Base-by-base conservation (phyloP, 768 basidiomycete species). In the Amanita pallidorosea region DNA sequence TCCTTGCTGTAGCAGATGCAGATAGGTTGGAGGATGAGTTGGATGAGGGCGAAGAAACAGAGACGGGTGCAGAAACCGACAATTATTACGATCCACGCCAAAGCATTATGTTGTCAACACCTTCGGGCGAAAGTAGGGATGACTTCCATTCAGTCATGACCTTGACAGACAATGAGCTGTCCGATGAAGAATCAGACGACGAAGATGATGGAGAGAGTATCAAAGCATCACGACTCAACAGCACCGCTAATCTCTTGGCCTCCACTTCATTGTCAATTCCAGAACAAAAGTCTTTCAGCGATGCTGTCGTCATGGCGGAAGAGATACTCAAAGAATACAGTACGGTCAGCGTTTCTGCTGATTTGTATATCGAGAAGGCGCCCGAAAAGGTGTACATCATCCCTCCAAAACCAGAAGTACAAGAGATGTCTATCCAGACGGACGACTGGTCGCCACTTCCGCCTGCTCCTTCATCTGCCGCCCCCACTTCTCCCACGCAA, bases 1-100 rank as follows among this genome's bases (percentile, higher is more conserved):
- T 67, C 65, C 56, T 73, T 56, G 61, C 63, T 23, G 59, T 53
- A 8, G 43, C 52, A 20, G 55, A 45, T 33, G 59, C 31, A 27
- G 35, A 56, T n/a, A 61, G 55, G 9, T 41, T 55, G 35, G 66
- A 65, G 4, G 55, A 56, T 25, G 60, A 56, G 7, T 47, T 57
- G 44, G 63, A 57, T 12, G 68, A 67, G 2, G 70, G 61, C n/a
- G 63, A 60, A 6, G 56, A 62, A 33, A 55, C 60, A 9, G 81
- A 83, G 66, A 83, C 82, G 0, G 85, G 81, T 38, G 74, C 75
- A 1, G 85, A 81, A 45, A 77, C 78, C 31, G 86, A 82, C 15
- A 80, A 89, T 53, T 91, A 87, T 58, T 72, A 83, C 1, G 91
- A 94, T 62, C 93, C 91, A 2, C 70, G 81, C 41, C 81, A 83